These are phyloP conservation scores for Apiospora arundinis DNA, from an alignment of 2,329 filamentous ascomycete genomes.

Conservation along the genomic window DNA sequence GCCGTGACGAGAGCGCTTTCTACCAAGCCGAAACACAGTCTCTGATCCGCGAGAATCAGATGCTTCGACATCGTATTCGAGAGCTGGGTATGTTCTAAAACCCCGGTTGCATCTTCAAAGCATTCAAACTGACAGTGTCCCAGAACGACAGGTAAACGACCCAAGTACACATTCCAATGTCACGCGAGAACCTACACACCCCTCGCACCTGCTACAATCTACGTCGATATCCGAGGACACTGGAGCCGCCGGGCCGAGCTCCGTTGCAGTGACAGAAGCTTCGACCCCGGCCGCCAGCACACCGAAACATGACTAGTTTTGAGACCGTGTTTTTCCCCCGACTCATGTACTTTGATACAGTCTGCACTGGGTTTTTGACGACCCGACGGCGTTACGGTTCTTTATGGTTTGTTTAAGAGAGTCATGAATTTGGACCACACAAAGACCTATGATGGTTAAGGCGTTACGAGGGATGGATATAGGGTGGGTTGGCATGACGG, in stretches of 20 bases:
- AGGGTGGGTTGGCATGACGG: neutral
- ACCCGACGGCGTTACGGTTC: conserved; percentile 2
- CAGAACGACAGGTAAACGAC: conserved; percentile 61
- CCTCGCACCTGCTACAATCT: conserved; percentile 55
- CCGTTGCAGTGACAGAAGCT: conserved; percentile 15
- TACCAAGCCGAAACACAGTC: conserved; percentile 85
- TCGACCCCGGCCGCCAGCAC: conserved; percentile 9
- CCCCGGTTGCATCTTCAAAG: neutral
- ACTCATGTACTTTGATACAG: conserved; percentile 7
- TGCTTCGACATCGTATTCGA: conserved; percentile 76
- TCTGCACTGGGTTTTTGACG: neutral
- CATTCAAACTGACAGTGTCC: conserved; percentile 14
- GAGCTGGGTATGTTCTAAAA: conserved; percentile 65
- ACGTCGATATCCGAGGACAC: conserved; percentile 52
- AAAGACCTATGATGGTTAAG: neutral
- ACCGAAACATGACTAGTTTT: conserved; percentile 6
- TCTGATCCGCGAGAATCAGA: conserved; percentile 80
- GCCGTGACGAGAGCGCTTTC: conserved; percentile 76
- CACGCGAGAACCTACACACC: conserved; percentile 55
- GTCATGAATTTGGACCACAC: conserved; percentile 6
- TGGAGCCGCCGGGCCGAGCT: neutral
- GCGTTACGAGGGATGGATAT: neutral
- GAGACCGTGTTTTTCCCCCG: neutral
- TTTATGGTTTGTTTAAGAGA: neutral
- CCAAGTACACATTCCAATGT: conserved; percentile 41